Base-by-base conservation (phyloP, 2,329 filamentous ascomycete genomes). In the Curvularia verruculosa region DNA sequence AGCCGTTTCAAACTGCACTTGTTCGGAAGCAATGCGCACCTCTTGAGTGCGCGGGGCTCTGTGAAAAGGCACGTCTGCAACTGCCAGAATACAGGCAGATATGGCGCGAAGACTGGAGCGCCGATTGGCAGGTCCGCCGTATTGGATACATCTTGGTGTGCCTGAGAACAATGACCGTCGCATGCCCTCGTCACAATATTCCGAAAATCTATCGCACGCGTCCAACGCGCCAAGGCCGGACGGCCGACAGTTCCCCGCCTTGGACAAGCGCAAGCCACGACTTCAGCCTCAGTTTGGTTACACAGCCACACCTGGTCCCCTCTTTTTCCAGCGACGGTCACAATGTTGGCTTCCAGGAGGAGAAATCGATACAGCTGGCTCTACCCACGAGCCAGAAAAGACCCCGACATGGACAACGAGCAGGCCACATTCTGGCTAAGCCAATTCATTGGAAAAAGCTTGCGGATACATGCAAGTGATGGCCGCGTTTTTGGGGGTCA, bases 401-500 rank as follows among this genome's bases (percentile, higher is more conserved):
- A 49, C 50, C 37, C 50, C 50, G 58, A 39, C 2, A 83, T 84
- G 78, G 79, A 84, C 44, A 82, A 84, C 66, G 73, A 80, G 40
- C 80, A 84, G 68, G 84, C 85, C 19, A 78, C 80, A 54, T 70
- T 75, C 41, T 90, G 85, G 69, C 81, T 91, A 26, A 75, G 78
- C 31, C 85, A 87, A 23, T 85, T 96, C 49, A 81, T 96, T 50
- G 90, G 90, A 75, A 91, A 91, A 75, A 90, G 86, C 37, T 79
- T 98, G 31, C 88, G 92, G 56, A 80, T 98, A 52, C 85, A 90
- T 67, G 91, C 89, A 13, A 90, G 87, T 4, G 94, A 98, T 74
- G 87, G 86, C 15, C 90, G 95, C 58, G 87, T 96, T 75, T 99
- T 98, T 76, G 86, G 92, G 53, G 95, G 95, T 19, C 84, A 87